phyloP scores from a whole-genome alignment of 1,284 basidiomycete genomes.

The Amanita bisporigera region DNA sequence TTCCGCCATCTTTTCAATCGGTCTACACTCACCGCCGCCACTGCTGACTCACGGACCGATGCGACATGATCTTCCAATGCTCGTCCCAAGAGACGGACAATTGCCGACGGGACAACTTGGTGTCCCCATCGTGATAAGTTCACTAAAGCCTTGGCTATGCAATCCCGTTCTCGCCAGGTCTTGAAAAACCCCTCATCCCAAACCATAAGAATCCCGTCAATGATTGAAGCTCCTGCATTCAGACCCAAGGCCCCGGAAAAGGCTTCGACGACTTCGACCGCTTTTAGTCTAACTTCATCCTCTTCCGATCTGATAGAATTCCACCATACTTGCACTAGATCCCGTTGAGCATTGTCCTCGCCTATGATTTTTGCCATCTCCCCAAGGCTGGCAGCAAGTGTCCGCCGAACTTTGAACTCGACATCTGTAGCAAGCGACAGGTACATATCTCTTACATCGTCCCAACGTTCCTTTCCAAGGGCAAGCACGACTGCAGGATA shows the following conservation, averaged over 20 bases:
- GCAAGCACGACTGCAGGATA: conserved; percentile 92
- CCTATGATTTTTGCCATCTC: conserved; percentile 90
- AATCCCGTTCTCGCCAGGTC: conserved; percentile 88
- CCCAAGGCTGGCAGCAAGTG: conserved; percentile 87
- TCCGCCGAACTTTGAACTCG: conserved; percentile 70
- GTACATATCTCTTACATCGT: conserved; percentile 75
- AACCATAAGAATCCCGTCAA: conserved; percentile 57
- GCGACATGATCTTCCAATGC: conserved; percentile 84
- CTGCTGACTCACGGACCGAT: conserved; percentile 82
- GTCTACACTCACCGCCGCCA: conserved; percentile 61
- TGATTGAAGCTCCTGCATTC: conserved; percentile 56
- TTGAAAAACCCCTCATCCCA: conserved; percentile 70
- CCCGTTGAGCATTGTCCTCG: conserved; percentile 65
- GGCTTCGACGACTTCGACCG: conserved; percentile 64
- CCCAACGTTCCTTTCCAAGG: conserved; percentile 80
- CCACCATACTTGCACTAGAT: conserved; percentile 81
- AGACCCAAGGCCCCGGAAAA: conserved; percentile 64
- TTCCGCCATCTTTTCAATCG: conserved; percentile 17
- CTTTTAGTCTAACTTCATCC: conserved; percentile 76
- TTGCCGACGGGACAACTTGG: conserved; percentile 38
- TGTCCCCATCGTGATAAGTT: conserved; percentile 51
- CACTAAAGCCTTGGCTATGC: conserved; percentile 62
- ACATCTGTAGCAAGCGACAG: conserved; percentile 63
- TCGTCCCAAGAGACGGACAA: conserved; percentile 57
- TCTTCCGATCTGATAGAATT: conserved; percentile 59